Base-by-base conservation (phyloP, 768 basidiomycete species). In the Pilatotrama ljubarskyi region DNA sequence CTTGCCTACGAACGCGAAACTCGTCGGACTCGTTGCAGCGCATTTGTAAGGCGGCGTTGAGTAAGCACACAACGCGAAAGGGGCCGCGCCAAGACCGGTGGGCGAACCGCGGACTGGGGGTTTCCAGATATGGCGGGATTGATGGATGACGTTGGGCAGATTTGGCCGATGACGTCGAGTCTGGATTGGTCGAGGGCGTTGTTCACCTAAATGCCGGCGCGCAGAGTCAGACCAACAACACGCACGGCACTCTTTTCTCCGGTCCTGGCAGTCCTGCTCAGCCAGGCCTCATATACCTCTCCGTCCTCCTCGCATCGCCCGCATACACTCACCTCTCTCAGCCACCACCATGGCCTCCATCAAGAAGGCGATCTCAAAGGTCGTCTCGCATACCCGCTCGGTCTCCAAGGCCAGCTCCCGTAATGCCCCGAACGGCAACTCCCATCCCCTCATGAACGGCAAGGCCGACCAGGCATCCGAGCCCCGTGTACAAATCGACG, bases 321-420 rank as follows among this genome's bases (percentile, higher is more conserved):
- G 59, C 59, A 54, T 42, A 54, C 59, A 60, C 18, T 47, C 52
- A 49, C 46, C 13, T 32, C 55, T 26, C 15, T 17, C 37, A 18
- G n/a, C n/a, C 37, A 46, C 54, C 59, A 29, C 55, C 43, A 66
- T 66, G 65, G 58, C 67, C 41, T 46, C 64, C n/a, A 20, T 68
- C 54, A 62, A 62, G 60, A 65, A 63, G 50, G 62, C 55, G 26
- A 20, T 68, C 51, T 46, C 64, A 25, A 64, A 58, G 49, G 47
- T 68, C 58, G 49, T 54, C 60, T 43, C 64, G 1, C 64, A 61
- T 38, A 42, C 67, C 9, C 50, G 50, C 41, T 41, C 60, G 11
- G 49, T 54, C 22, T 64, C 64, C 18, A 59, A 55, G 36, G 41
- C 51, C 54, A 55, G 41, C 53, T 36, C 57, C n/a, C 51, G 37